Conservation (phyloP, 2,329 filamentous ascomycete species). For the Tolypocladium ovalisporum region DNA sequence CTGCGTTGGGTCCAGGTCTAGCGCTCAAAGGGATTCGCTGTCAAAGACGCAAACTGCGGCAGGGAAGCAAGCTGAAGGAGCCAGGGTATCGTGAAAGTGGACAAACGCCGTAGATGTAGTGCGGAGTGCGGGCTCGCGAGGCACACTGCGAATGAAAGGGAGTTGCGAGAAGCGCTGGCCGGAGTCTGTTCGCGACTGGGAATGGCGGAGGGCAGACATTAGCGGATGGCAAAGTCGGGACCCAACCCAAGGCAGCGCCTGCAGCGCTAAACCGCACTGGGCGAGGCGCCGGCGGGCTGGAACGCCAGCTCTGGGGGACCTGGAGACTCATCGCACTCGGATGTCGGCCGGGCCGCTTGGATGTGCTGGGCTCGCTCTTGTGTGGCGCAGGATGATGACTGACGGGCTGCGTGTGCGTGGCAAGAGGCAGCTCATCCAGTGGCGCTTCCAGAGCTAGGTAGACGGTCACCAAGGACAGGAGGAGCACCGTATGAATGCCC, state of each 20-base stretch:
- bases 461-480: background rate
- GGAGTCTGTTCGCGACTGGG: background rate
- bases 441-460: background rate
- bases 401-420: background rate
- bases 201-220: background rate
- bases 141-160: background rate
- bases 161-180: background rate
- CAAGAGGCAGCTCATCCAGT: background rate
- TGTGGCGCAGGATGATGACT: background rate
- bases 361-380: background rate
- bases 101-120: background rate
- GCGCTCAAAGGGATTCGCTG: background rate
- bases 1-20: background rate
- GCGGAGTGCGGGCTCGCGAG: background rate
- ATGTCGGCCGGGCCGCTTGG: background rate
- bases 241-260: background rate
- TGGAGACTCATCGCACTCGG: background rate
- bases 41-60: background rate
- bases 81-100: background rate
- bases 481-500: background rate
- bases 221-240: background rate
- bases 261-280: background rate
- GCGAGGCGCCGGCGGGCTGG: background rate
- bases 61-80: background rate
- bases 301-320: background rate